A percentile compares a stretch with the other conserved stretches of the same genome.
phyloP scores from a whole-genome alignment of 208 protist genomes.

The Acanthamoeba sp. region DNA sequence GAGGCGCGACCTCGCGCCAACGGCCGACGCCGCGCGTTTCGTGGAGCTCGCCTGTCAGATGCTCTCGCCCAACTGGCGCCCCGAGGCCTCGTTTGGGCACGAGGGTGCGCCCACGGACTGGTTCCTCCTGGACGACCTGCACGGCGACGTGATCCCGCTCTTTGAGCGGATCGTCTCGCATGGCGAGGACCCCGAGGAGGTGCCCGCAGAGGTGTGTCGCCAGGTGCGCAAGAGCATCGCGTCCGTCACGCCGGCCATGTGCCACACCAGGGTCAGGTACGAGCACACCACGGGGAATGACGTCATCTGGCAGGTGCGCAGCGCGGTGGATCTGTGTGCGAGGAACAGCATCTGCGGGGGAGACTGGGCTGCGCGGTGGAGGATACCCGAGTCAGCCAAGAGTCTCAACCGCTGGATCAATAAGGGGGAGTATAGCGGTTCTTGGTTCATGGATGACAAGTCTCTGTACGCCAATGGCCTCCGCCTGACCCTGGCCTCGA shows the following conservation, averaged over 20 bases:
- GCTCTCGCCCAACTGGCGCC: no score
- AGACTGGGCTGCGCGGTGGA: background rate
- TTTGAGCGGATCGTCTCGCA: no score
- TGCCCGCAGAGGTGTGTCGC: slow-evolving; percentile 42
- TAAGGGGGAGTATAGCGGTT: background rate
- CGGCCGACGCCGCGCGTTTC: background rate
- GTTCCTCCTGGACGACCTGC: no score
- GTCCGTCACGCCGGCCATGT: background rate
- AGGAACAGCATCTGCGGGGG: background rate
- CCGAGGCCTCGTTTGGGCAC: no score
- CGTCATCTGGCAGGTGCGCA: slow-evolving; percentile 1
- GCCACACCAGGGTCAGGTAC: background rate
- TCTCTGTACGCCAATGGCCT: background rate
- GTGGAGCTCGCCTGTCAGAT: no score
- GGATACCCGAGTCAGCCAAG: slow-evolving; percentile 23
- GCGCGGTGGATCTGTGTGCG: background rate
- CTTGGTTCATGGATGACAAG: background rate
- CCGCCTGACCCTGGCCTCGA: background rate
- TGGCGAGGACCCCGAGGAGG: no score
- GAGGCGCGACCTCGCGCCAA: background rate
- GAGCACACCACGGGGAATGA: background rate
- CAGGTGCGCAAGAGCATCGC: slow-evolving; percentile 13
- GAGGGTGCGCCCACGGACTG: no score
- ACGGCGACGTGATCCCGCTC: no score
- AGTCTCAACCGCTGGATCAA: slow-evolving; percentile 11